Conservation (phyloP, 495 filamentous ascomycete species). For the Penicillium longicatenatum region DNA sequence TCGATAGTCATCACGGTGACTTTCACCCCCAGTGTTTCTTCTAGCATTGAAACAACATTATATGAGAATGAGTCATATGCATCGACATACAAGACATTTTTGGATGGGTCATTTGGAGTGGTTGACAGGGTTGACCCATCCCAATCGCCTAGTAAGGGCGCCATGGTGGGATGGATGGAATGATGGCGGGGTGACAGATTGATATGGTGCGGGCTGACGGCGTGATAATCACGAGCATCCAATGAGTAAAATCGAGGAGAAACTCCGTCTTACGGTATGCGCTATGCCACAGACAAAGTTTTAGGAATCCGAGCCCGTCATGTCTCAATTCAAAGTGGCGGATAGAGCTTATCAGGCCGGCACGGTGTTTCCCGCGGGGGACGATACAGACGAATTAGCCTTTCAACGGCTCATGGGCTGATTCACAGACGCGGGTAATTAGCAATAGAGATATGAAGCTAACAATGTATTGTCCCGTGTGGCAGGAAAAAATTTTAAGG, state of each 20-base stretch:
- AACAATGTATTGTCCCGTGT: slow-evolving; percentile 22
- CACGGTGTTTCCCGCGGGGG: neutral
- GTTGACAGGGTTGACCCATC: slow-evolving; percentile 11
- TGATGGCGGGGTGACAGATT: neutral
- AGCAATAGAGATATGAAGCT: neutral
- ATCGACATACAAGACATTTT: slow-evolving; percentile 80
- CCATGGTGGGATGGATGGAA: slow-evolving; percentile 24
- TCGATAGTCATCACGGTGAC: slow-evolving; percentile 78
- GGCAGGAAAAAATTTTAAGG: slow-evolving; percentile 26
- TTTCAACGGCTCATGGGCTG: neutral
- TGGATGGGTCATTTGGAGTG: slow-evolving; percentile 13
- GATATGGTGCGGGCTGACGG: neutral
- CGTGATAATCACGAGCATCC: neutral
- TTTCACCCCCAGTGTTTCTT: slow-evolving; percentile 60
- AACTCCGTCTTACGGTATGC: neutral
- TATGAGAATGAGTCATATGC: slow-evolving; percentile 96
- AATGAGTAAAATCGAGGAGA: neutral
- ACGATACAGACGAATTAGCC: neutral
- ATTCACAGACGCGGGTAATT: neutral
- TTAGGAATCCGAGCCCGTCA: neutral
- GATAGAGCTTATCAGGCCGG: no score
- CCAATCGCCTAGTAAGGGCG: slow-evolving; percentile 39
- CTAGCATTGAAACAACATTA: slow-evolving; percentile 82
- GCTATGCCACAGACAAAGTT: neutral
- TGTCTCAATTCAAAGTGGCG: neutral